Evolutionary conservation across 129 eudicot species (phyloP), one percentile per base, ranked within the genome.

Genomic region (Lonicera japonica): DNA sequence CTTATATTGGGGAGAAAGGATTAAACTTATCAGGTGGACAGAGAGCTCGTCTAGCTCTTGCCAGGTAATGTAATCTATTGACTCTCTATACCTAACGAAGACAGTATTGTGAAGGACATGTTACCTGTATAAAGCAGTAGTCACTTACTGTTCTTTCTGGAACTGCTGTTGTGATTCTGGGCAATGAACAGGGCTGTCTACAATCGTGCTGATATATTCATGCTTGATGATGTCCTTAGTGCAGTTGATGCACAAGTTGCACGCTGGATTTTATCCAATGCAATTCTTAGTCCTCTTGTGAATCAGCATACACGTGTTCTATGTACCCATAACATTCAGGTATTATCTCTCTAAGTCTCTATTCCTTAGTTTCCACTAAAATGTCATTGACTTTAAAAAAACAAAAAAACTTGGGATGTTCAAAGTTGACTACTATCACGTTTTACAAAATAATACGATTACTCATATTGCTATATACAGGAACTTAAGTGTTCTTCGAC

Each of bases 211-310:
- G 88, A 91, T 53, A 70, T 77, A 74, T 72, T 73, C 72, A 67
- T 91, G 84, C 88, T 91, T 43, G 98, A 91, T 76, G 98, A 91
- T 74, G 95, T 91, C 70, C 88, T 91, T 68, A 91, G 98, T 78
- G 98, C 98, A 11, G 96, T 91, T 75, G 98, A 91, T 62, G 86
- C 98, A 41, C 96, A 91, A 75, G 98, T 91, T 72, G 96, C 90
- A 55, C 67, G 71, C 67, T 82, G 84, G 70, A 87, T 87, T 66
- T 71, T 91, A 59, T 73, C 80, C 51, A 78, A 87, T 67, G 98
- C 88, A 0, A 82, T 91, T 71, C 80, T 82, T 71, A 80, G 98
- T 54, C 95, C 96, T 70, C 73, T 75, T 50, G 72, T 91, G 94
- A 75, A 76, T 56, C 79, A 71, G 60, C 76, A 87, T 70, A 83